These are phyloP conservation scores for Lactarius indigo DNA, from an alignment of 768 basidiomycete genomes.

Conservation along the genomic window DNA sequence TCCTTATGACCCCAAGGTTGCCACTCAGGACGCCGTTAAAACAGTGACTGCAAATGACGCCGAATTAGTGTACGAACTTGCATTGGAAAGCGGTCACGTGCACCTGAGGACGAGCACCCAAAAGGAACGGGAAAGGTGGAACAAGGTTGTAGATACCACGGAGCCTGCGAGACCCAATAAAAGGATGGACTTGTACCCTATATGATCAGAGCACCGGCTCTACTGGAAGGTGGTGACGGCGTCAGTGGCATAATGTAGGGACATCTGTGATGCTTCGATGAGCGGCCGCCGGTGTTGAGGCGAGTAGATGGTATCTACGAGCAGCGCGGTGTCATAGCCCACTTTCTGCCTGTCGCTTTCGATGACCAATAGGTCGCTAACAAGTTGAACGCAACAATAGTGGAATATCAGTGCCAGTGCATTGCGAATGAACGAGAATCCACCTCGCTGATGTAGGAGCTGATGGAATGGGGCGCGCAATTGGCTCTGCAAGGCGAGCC, in stretches of 20 bases:
- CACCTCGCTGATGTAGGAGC: conserved; percentile 51
- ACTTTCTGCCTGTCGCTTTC: conserved; percentile 44
- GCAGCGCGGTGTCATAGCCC: conserved; percentile 49
- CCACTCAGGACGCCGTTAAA: conserved; percentile 17
- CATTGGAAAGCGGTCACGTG: background rate
- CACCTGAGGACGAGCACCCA: conserved; percentile 30
- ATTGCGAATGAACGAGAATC: background rate
- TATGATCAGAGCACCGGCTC: conserved; percentile 43
- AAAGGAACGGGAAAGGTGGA: conserved; percentile 38
- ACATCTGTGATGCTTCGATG: conserved; percentile 35
- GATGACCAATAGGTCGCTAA: conserved; percentile 42
- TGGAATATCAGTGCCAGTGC: background rate
- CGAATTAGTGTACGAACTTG: background rate
- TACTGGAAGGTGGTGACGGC: conserved; percentile 45
- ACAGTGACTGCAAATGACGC: conserved; percentile 5
- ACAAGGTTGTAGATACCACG: conserved; percentile 33
- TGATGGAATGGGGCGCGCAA: conserved; percentile 32
- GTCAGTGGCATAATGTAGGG: conserved; percentile 46
- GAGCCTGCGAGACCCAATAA: conserved; percentile 38
- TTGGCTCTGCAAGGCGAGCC: conserved; percentile 11
- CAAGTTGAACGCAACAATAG: conserved; percentile 32
- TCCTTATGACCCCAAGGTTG: conserved; percentile 60
- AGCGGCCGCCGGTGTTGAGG: background rate
- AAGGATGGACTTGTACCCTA: conserved; percentile 47
- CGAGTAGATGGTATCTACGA: conserved; percentile 35